Conservation (phyloP, 2,329 filamentous ascomycete genomes). For the Sarocladium strictum region DNA sequence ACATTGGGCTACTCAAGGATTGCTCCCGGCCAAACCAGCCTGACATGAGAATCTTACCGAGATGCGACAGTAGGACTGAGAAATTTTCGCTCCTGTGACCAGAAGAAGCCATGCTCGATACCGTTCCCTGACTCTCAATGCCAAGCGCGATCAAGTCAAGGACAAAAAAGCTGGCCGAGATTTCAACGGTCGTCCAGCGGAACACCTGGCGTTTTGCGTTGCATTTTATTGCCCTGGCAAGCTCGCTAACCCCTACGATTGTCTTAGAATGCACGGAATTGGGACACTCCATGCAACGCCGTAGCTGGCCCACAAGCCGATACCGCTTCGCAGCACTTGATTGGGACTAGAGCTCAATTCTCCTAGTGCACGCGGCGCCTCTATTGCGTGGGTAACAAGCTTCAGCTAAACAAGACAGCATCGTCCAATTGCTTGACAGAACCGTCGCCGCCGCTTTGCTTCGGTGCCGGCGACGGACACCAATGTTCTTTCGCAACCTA, state of each 20-base stretch:
- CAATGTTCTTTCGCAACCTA: not conserved
- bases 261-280: not conserved
- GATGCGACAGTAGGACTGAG: not conserved
- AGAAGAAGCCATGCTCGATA: too few relatives aligned
- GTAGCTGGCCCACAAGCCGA: not conserved
- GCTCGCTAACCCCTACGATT: not conserved
- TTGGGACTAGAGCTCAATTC: not conserved
- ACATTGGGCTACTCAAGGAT: too few relatives aligned
- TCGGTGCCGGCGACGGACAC: not conserved
- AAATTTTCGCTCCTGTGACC: too few relatives aligned
- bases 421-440: not conserved
- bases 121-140: too few relatives aligned
- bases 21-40: not conserved
- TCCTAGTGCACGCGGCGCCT: not conserved
- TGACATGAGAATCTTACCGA: not conserved
- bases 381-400: conserved; percentile 3
- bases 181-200: too few relatives aligned
- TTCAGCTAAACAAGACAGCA: not conserved
- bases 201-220: too few relatives aligned
- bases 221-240: not conserved
- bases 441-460: not conserved
- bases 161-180: too few relatives aligned
- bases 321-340: conserved; percentile 1
- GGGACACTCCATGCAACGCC: not conserved
- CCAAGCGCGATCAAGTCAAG: too few relatives aligned